Evolutionary conservation across 805 yeast genomes (phyloP).

Genomic region (Yarrowia sp.): DNA sequence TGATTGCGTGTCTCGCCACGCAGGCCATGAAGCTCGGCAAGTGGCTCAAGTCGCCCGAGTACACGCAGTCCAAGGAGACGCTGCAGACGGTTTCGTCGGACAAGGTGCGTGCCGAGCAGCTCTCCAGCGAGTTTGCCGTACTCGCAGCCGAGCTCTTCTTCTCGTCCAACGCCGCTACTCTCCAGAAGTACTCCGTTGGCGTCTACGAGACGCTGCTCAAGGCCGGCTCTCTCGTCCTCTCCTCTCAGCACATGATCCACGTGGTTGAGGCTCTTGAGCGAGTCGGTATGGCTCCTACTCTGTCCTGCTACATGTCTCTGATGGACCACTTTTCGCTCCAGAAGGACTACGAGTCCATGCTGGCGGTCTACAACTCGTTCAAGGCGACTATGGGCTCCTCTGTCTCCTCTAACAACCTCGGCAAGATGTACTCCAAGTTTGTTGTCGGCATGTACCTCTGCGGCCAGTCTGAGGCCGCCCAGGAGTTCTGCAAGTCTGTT

Average conservation of each 20-base stretch:
- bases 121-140: not conserved
- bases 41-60: constrained; percentile 20
- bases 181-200: constrained; percentile 6
- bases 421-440: constrained; percentile 13
- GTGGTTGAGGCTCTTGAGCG: not conserved
- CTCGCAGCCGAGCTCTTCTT: constrained; percentile 11
- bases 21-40: constrained; percentile 18
- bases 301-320: constrained; percentile 20
- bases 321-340: constrained; percentile 9
- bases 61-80: constrained; percentile 2
- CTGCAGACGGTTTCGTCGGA: not conserved
- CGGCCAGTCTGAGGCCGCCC: not conserved
- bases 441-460: not conserved
- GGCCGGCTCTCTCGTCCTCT: not conserved
- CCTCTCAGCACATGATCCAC: constrained; percentile 6
- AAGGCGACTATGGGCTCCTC: not conserved
- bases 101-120: not conserved
- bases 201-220: constrained; percentile 15
- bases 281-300: not conserved
- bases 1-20: constrained; percentile 1
- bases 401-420: not conserved
- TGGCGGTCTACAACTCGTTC: constrained; percentile 14
- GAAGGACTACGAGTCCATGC: constrained; percentile 1
- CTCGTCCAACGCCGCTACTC: constrained; percentile 7
- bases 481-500: constrained; percentile 2